Evolutionary conservation across 129 eudicot species (phyloP), one percentile per base, ranked within the genome.

Genomic region (Pulicaria dysenterica): DNA sequence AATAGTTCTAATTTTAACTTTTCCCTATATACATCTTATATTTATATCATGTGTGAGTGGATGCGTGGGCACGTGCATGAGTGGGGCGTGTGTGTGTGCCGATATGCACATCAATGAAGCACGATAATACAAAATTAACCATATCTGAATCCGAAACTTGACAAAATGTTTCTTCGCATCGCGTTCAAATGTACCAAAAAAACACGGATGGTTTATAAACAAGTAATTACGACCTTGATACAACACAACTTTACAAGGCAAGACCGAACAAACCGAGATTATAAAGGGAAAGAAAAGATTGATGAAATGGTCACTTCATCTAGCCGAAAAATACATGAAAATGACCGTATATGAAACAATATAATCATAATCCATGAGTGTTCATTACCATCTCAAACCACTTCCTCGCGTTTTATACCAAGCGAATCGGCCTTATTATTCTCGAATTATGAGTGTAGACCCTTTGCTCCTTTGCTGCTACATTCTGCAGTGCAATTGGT

Each of bases 401-500:
- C 45, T 31, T 72, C 36, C 48, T 60, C 77, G 37, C 59, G 37
- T 14, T 36, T 16, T n/a, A 34, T 50, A 73, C 50, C 53, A n/a
- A 62, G 51, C 63, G 14, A 50, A 16, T 34, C 45, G 47, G 53
- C 48, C 61, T 60, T 47, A 50, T 77, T 77, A 77, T 70, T 70
- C 58, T 49, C 54, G 60, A 58, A 61, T 77, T 54, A 44, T 9
- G 8, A 15, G 24, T n/a, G 12, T 64, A 63, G 41, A 64, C 65
- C 64, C 47, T 63, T 63, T 64, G 17, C 45, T 36, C 57, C 7
- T 64, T 64, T 24, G 47, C 58, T 55, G 34, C 67, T 10, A 58
- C 68, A 57, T 66, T 75, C 15, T 70, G 82, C 51, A 69, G 53
- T 62, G 59, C 69, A 59, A 54, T 72, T 75, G 16, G 77, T 79